Evolutionary conservation across 2,329 filamentous ascomycete genomes (phyloP), one percentile per base, ranked within the genome.

Genomic region (Fusarium tricinctum): DNA sequence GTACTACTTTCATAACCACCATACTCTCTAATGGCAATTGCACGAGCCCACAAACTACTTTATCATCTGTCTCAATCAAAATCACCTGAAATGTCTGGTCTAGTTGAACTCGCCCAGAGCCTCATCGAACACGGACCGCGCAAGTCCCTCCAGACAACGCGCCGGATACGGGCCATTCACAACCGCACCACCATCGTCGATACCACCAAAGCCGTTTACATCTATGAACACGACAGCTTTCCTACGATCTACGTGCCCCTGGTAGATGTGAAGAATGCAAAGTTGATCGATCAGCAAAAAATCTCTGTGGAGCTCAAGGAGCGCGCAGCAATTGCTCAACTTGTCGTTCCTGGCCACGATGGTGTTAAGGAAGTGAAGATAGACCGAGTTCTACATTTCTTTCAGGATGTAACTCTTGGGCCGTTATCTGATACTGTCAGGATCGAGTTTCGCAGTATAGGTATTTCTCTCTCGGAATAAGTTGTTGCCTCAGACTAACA

Each of bases 191-290:
- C 70, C 57, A 76, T 81, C 23, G 75, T 79, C 17, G 81, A 83
- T 58, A 81, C 81, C 1, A 77, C 74, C 1, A 61, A 73, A 22
- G 80, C 79, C 4, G 52, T 76, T 17, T 78, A 77, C 57, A 77
- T 83, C 10, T 83, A 81, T 81, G 81, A 83, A 68, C 83, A 86
- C 61, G 77, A 80, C 2, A 80, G 75, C 55, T 86, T 84, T 69
- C 84, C 83, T 2, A 78, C 85, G 26, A 81, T 79, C 58, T 84
- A 83, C 54, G 70, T 84, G 5, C 80, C 81, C 0, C 47, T 52
- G 1, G 43, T 60, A 1, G 76, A 75, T 39, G 58, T 81, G 7
- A 72, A 59, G 12, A 71, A 77, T n/a, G 76, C 74, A 50, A 71
- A 67, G 7, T 51, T 71, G 32, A 64, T 44, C 7, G 77, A 80